Conservation (phyloP, 371 early-diverging fungal species). For the Conidiobolus incongruus region DNA sequence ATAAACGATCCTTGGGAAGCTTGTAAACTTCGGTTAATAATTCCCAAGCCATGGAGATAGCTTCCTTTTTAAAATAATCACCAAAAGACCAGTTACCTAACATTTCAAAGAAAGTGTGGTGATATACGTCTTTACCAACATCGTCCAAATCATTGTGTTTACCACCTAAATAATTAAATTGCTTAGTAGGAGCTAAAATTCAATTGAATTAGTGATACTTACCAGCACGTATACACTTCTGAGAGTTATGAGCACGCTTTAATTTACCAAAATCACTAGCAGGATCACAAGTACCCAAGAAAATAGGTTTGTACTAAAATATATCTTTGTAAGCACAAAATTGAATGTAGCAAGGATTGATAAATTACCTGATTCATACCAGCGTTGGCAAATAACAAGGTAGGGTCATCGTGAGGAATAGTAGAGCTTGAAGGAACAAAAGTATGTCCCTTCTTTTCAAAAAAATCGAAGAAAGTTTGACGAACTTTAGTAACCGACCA, state of each 20-base stretch:
- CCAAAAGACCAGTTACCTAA: conserved; percentile 99
- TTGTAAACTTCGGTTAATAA: conserved; percentile 78
- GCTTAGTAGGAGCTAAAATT: background rate
- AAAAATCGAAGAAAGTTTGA: conserved; percentile 79
- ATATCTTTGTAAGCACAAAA: no score
- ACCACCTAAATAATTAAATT: conserved; percentile 42
- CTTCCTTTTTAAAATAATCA: conserved; percentile 97
- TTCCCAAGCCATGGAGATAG: conserved; percentile 84
- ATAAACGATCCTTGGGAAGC: conserved; percentile 75
- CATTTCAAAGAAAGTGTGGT: conserved; percentile 99
- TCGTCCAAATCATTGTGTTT: conserved; percentile 99
- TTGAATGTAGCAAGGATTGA: background rate
- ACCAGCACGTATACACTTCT: conserved; percentile 98
- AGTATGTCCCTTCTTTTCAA: conserved; percentile 55
- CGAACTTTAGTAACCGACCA: conserved; percentile 79
- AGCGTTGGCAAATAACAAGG: conserved; percentile 96
- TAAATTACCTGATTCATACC: conserved; percentile 93
- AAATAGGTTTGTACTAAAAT: conserved; percentile 94
- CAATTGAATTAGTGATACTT: conserved; percentile 7
- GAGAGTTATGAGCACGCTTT: conserved; percentile 84
- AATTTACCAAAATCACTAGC: conserved; percentile 72
- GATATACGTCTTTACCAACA: conserved; percentile 98
- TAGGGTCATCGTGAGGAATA: conserved; percentile 93
- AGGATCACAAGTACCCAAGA: conserved; percentile 88
- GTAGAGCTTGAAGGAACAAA: conserved; percentile 82